Evolutionary conservation across 2,329 filamentous ascomycete genomes (phyloP).

Genomic region (Celoporthe dispersa): DNA sequence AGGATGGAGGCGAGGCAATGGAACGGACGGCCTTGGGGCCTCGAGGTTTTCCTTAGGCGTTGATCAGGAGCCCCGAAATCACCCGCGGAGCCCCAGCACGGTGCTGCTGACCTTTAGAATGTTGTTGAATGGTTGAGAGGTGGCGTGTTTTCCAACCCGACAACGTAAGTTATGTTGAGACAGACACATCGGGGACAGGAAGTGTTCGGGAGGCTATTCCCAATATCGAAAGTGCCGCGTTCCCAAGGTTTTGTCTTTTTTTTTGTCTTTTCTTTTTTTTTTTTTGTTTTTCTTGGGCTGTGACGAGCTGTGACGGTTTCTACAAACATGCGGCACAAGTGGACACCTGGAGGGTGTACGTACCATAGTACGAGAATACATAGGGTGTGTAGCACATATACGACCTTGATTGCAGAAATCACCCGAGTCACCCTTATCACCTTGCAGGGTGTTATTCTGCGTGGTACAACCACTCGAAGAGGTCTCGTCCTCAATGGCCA

Average conservation of each 20-base stretch:
- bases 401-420: constrained; percentile 22
- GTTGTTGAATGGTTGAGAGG: neutral
- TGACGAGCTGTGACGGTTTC: neutral
- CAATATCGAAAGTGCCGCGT: constrained; percentile 24
- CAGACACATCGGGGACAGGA: constrained; percentile 9
- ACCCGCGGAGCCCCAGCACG: neutral
- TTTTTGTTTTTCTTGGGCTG: constrained; percentile 8
- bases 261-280: too few relatives aligned
- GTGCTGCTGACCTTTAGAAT: neutral
- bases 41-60: neutral
- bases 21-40: neutral
- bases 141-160: constrained; percentile 21
- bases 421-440: constrained; percentile 20
- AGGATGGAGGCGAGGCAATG: neutral
- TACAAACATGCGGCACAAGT: neutral
- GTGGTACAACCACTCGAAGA: neutral
- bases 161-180: constrained; percentile 5
- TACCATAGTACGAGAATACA: neutral
- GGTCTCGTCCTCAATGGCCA: neutral
- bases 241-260: neutral
- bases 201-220: constrained; percentile 19
- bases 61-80: constrained; percentile 10
- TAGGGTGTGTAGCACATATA: neutral
- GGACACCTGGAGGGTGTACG: constrained; percentile 7
- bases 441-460: constrained; percentile 1